Percentiles rank a stretch among this genome's conserved stretches.
Conservation (phyloP, 2,329 filamentous ascomycete species). For the Fusarium newnesense region DNA sequence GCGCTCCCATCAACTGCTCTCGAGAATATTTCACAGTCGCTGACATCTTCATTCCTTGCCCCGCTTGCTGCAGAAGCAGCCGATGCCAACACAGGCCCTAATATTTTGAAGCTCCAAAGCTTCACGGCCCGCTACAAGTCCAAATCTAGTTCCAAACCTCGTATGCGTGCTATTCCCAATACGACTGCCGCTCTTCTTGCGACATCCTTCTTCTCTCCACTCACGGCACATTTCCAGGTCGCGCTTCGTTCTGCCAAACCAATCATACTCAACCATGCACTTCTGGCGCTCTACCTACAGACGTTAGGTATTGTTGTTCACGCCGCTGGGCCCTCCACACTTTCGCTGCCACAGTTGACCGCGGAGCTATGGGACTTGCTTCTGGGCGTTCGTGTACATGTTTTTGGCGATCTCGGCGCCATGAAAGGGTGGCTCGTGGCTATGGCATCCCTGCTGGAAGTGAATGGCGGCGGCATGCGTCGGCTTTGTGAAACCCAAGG, state of each 20-base stretch:
- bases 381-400: slow-evolving; percentile 71
- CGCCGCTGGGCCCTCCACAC: slow-evolving; percentile 81
- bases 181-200: slow-evolving; percentile 81
- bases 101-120: slow-evolving; percentile 86
- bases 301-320: slow-evolving; percentile 86
- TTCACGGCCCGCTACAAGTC: slow-evolving; percentile 73
- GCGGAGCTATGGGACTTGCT: slow-evolving; percentile 86
- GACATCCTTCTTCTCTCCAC: slow-evolving; percentile 84
- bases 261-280: slow-evolving; percentile 77
- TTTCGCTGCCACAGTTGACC: slow-evolving; percentile 82
- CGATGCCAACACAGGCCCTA: slow-evolving; percentile 81
- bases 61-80: slow-evolving; percentile 86
- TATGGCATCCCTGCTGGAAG: slow-evolving; percentile 81
- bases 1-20: slow-evolving; percentile 69
- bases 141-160: slow-evolving; percentile 49
- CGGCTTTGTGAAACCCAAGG: slow-evolving; percentile 79
- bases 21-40: slow-evolving; percentile 71
- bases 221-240: slow-evolving; percentile 82
- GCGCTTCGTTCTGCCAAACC: slow-evolving; percentile 62
- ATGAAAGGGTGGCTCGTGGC: slow-evolving; percentile 81
- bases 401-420: slow-evolving; percentile 71
- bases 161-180: slow-evolving; percentile 73
- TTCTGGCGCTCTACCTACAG: slow-evolving; percentile 84
- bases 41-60: slow-evolving; percentile 79
- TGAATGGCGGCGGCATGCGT: slow-evolving; percentile 78